Percentiles rank a stretch among this genome's conserved stretches.
These are phyloP conservation scores for Phyllachora maydis DNA, from an alignment of 2,329 filamentous ascomycete genomes.

Conservation along the genomic window DNA sequence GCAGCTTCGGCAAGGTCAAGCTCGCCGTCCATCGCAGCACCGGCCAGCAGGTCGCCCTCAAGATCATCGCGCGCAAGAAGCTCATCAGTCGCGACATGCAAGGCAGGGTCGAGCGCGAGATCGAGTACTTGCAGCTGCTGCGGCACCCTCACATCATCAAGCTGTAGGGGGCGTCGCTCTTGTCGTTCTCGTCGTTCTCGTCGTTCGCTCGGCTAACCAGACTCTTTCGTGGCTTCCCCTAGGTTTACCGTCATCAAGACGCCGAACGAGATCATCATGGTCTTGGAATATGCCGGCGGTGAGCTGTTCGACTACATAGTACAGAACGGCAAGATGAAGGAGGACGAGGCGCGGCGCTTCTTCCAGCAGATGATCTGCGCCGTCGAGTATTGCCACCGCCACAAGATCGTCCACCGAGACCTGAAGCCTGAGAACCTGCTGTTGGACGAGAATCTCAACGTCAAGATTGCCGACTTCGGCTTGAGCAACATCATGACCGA, in stretches of 20 bases:
- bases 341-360: conserved; percentile 85
- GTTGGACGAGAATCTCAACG: conserved; percentile 85
- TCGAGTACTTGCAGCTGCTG: conserved; percentile 88
- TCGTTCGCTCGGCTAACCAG: neutral
- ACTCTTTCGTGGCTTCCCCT: neutral
- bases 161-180: conserved; percentile 36
- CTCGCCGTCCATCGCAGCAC: conserved; percentile 82
- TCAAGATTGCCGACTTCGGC: conserved; percentile 98
- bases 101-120: conserved; percentile 89
- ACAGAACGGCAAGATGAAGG: conserved; percentile 75
- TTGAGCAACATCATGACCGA: conserved; percentile 99
- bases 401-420: conserved; percentile 97
- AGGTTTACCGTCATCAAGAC: conserved; percentile 96
- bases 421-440: conserved; percentile 94
- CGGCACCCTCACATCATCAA: conserved; percentile 99
- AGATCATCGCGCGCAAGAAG: conserved; percentile 94
- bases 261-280: conserved; percentile 91
- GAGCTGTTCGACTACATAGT: conserved; percentile 98
- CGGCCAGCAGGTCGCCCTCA: conserved; percentile 87
- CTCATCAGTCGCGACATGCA: conserved; percentile 96
- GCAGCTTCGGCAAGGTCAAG: conserved; percentile 97
- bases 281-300: conserved; percentile 88
- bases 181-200: neutral
- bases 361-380: conserved; percentile 99
- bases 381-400: conserved; percentile 94